Conservation (phyloP, 129 eudicot species). For the Rutidosis leptorrhynchoides region DNA sequence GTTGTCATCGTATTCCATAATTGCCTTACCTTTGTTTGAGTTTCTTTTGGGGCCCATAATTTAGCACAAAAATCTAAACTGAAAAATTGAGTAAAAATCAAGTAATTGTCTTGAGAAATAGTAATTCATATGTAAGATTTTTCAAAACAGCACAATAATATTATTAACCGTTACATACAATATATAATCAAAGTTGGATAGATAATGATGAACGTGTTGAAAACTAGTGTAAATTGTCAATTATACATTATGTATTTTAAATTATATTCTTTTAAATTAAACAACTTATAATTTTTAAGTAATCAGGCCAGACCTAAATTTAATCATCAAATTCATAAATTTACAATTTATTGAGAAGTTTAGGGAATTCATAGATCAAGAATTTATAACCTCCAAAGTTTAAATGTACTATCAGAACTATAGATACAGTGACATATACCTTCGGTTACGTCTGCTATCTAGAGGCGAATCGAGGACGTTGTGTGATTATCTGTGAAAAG, state of each 20-base stretch:
- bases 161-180: no score
- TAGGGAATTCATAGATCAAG: no score
- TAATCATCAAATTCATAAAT: no score
- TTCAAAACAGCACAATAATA: no score
- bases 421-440: neutral
- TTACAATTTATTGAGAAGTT: no score
- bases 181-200: no score
- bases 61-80: neutral
- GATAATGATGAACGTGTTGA: no score
- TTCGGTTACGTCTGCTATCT: neutral
- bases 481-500: neutral
- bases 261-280: no score
- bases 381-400: neutral
- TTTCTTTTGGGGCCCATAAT: slow-evolving; percentile 47
- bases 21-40: slow-evolving; percentile 44
- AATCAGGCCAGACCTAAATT: no score
- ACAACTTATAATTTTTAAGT: no score
- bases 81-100: neutral
- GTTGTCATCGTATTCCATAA: slow-evolving; percentile 25
- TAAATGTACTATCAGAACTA: neutral
- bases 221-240: no score
- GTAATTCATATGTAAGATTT: neutral
- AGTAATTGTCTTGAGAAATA: neutral
- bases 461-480: neutral
- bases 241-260: no score